Evolutionary conservation across 2,329 filamentous ascomycete species (phyloP), one percentile per base, ranked within the genome.

Genomic region (Blumeria graminis): DNA sequence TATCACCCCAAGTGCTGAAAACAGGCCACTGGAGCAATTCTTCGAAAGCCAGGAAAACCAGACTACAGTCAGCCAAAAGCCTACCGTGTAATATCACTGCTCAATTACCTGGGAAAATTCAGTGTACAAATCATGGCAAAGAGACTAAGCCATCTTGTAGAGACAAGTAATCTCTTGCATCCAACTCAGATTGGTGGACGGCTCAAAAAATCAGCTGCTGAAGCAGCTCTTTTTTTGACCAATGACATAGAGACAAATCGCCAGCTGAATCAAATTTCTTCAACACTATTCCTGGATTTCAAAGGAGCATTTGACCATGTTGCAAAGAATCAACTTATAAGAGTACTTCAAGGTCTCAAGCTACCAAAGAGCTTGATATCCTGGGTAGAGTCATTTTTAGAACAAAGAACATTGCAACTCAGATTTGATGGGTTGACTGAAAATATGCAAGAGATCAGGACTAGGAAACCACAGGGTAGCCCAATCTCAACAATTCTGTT

Each of bases 1-100:
- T 56, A 56, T 56, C 45, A 56, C 22, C 45, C 45, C 1, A 52
- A 18, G 32, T 52, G 34, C 38, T 56, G 45, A 43, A 56, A 41
- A 38, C 34, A 52, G 32, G 55, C 55, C 38, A 56, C 10, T 5
- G 55, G 45, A 52, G 41, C 16, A 46, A 34, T 55, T 4, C 36
- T 55, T 16, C 43, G 45, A n/a, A 55, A 55, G 36, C 34, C 16
- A 14, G 7, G 6, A 41, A 55, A 7, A 3, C 45, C 22, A 18
- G n/a, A 50, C 45, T 50, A 50, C 22, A 14, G 3, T 22, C n/a
- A 18, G n/a, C 53, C 53, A 6, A 55, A 46, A 33, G 53, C 53
- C 6, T 55, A 45, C 14, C 13, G 32, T 14, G 36, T 55, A 1
- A 55, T 55, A 1, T 55, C 53, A 18, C 34, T 55, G 18, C 36